Conservation (phyloP, 2,329 filamentous ascomycete genomes). For the Metarhizium rileyi region DNA sequence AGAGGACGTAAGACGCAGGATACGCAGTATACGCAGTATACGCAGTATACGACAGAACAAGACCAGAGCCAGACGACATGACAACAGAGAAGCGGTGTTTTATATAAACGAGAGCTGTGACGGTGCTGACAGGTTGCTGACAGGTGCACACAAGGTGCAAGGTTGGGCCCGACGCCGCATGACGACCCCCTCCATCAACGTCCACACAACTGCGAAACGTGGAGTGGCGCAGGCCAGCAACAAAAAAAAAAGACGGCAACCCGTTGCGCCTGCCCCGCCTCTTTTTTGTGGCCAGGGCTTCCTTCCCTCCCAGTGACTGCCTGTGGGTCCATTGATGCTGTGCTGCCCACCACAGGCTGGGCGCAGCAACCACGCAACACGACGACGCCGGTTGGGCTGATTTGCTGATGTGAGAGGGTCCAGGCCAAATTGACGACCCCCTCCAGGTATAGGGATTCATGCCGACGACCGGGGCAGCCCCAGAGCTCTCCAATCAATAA, state of each 20-base stretch:
- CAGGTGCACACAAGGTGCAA: neutral
- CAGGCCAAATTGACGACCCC: neutral
- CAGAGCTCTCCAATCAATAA: neutral
- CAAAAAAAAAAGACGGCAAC: neutral
- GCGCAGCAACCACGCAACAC: neutral
- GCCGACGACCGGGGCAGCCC: neutral
- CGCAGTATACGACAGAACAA: neutral
- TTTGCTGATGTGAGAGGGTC: neutral
- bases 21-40: neutral
- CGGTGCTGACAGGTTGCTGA: slow-evolving; percentile 2
- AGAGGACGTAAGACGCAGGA: no score
- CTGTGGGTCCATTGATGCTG: neutral
- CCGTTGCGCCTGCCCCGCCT: no score
- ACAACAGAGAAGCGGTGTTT: neutral
- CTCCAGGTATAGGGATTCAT: neutral
- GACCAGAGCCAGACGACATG: neutral
- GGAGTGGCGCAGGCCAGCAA: slow-evolving; percentile 7
- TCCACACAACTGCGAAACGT: neutral
- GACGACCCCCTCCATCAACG: neutral
- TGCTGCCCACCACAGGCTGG: neutral
- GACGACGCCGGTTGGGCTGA: neutral
- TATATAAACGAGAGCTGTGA: neutral
- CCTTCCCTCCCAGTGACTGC: no score
- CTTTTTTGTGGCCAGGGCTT: no score
- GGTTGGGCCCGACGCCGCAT: neutral